Evolutionary conservation across 192 early-diverging fungal species (phyloP).

Genomic region (Pilaira anomala): DNA sequence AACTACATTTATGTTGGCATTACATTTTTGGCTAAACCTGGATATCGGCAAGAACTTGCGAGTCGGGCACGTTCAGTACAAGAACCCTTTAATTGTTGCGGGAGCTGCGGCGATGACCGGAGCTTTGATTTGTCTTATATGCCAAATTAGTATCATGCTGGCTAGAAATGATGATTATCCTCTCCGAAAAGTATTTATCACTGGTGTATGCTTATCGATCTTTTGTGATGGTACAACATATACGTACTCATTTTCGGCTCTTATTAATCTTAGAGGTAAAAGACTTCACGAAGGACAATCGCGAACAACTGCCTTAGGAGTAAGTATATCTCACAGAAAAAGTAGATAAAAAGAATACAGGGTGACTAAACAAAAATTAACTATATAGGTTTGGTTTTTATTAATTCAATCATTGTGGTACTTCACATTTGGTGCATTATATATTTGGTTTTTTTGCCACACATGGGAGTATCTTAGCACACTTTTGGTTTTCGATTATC

Average conservation of each 20-base stretch:
- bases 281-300: background rate
- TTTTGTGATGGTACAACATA: background rate
- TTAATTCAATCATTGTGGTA: conserved; percentile 1
- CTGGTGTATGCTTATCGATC: background rate
- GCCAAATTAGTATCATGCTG: background rate
- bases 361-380: background rate
- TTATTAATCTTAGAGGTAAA: background rate
- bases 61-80: background rate
- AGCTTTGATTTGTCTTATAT: background rate
- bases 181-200: background rate
- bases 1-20: background rate
- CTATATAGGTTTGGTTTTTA: background rate
- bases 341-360: background rate
- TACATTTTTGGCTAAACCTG: background rate
- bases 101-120: background rate
- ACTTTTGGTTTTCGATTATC: background rate
- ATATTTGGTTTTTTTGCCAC: conserved; percentile 10
- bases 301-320: background rate
- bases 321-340: background rate
- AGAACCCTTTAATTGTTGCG: background rate
- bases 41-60: background rate
- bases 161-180: background rate
- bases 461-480: background rate
- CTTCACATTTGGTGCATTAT: background rate
- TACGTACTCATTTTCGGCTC: background rate